Evolutionary conservation across 1,139 yeast genomes (phyloP), one percentile per base, ranked within the genome.

Genomic region (Arxiozyma slooffiae): DNA sequence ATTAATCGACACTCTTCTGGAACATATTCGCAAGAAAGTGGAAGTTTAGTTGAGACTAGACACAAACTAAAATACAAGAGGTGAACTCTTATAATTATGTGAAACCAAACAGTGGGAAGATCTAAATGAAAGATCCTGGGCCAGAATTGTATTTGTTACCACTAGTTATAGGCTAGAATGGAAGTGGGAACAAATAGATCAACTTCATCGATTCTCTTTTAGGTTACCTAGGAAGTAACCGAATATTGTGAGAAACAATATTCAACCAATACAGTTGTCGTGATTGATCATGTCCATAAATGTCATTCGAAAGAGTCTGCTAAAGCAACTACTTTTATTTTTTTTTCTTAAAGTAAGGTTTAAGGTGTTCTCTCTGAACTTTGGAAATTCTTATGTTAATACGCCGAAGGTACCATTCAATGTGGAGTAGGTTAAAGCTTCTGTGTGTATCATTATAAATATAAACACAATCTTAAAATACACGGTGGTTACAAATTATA

Each of bases 401-500:
- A 92, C 98, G 0, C 98, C 98, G 0, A 67, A 88, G 66, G 97
- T 92, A 1, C 97, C 98, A 1, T 90, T 85, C 68, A 81, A 86
- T 0, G 83, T 92, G 30, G 87, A 85, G 57, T 62, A 72, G 39
- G 74, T 71, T 52, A 59, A 69, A 0, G 89, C 96, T 0, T 71
- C 82, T 0, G 88, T 82, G 48, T 97, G 97, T 38, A 85, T 92
- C 1, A 92, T 92, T 97, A 80, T 92, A 46, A 92, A 0, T 97
- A 97, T 0, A 86, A 96, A 50, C 98, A 92, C 67, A 92, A 92
- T 62, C 97, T 97, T 0, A 94, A 92, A 16, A 73, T 75, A 56
- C 97, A 90, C 64, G 92, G 92, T 62, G 98, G 98, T 0, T 92
- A 88, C 70, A 92, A 92, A 63, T 97, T 92, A 0, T 90, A 92